A percentile compares a stretch with the other conserved stretches of the same genome.
Evolutionary conservation across 139 green algal genomes (phyloP).

Genomic region (Chlorella sp.): DNA sequence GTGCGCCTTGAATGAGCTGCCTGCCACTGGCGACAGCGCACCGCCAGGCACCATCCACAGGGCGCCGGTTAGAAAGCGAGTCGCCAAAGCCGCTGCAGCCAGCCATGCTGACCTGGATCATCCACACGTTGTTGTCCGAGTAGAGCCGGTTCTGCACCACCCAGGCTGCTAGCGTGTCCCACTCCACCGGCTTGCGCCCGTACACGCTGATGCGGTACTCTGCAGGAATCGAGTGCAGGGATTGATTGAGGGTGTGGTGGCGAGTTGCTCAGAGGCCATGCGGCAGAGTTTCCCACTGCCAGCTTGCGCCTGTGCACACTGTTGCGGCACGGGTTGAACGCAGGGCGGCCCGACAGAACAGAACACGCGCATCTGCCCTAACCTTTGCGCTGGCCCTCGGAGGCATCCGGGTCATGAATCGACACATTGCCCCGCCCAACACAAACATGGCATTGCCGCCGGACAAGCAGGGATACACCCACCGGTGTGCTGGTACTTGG

Average conservation of each 20-base stretch:
- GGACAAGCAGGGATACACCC: constrained; percentile 24
- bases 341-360: too few relatives aligned
- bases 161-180: constrained; percentile 98
- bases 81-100: too few relatives aligned
- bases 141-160: constrained; percentile 93
- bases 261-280: too few relatives aligned
- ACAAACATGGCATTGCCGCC: too few relatives aligned
- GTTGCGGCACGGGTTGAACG: too few relatives aligned
- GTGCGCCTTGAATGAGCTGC: neutral
- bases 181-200: constrained; percentile 89
- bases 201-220: constrained; percentile 93
- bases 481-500: constrained; percentile 96
- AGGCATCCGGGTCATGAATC: constrained; percentile 76
- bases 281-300: too few relatives aligned
- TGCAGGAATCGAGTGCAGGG: constrained; percentile 44
- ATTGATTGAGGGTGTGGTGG: neutral
- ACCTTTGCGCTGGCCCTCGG: constrained; percentile 95
- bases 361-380: constrained; percentile 17
- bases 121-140: constrained; percentile 96
- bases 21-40: neutral
- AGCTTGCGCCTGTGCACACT: too few relatives aligned
- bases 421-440: too few relatives aligned
- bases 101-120: constrained; percentile 83
- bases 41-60: too few relatives aligned
- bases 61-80: too few relatives aligned